These are phyloP conservation scores for Aegilops umbellulata DNA, from an alignment of 176 grass and related monocot genomes.

Conservation along the genomic window DNA sequence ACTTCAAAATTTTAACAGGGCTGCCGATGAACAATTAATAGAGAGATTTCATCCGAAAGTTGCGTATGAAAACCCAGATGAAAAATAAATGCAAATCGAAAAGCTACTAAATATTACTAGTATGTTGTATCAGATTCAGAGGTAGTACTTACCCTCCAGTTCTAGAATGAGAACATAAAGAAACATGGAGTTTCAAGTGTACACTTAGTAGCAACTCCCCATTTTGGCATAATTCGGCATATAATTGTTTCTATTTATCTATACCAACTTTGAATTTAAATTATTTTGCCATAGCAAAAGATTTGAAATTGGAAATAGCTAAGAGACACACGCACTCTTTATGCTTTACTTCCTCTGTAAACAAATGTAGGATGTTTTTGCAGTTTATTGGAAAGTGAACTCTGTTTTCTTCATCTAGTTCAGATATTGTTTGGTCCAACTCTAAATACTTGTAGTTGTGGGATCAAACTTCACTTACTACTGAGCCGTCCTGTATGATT, in stretches of 20 bases:
- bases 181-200: not conserved
- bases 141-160: too few species aligned
- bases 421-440: too few species aligned
- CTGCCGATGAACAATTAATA: not conserved
- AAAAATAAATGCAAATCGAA: not conserved
- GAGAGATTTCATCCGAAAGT: not conserved
- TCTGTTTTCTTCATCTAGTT: not conserved
- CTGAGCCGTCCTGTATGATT: not conserved
- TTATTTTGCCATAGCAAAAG: not conserved
- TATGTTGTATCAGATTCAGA: too few species aligned
- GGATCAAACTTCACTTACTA: not conserved
- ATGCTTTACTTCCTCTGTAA: not conserved
- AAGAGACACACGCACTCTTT: not conserved
- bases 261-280: not conserved
- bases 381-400: too few species aligned
- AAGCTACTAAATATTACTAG: not conserved
- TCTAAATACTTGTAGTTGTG: not conserved
- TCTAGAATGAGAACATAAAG: not conserved
- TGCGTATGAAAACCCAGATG: not conserved
- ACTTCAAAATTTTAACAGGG: too few species aligned
- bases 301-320: not conserved
- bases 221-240: not conserved
- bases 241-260: not conserved
- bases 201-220: not conserved
- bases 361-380: too few species aligned